phyloP scores from a whole-genome alignment of 1,284 basidiomycete species.

The Cerrena zonata region DNA sequence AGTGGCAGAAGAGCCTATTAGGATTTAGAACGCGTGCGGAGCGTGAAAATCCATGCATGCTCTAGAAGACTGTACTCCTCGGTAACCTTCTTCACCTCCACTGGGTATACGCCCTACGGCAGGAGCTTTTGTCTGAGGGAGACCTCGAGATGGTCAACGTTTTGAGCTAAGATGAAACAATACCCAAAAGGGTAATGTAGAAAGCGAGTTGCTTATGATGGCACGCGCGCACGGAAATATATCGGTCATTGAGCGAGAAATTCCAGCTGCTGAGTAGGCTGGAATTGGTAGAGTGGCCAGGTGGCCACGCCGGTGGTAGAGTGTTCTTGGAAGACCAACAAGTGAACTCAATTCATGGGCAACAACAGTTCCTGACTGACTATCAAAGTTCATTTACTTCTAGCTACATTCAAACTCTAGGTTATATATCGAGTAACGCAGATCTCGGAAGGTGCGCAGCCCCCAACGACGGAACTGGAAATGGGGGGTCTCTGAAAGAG shows the following conservation, averaged over 20 bases:
- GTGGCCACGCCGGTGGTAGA: not conserved
- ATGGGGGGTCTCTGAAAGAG: not conserved
- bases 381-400: not conserved
- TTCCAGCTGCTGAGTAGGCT: too few relatives aligned
- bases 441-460: not conserved
- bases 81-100: not conserved
- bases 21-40: not conserved
- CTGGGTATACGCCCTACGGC: not conserved
- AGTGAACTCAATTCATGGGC: not conserved
- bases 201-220: too few relatives aligned
- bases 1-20: not conserved
- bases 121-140: not conserved
- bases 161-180: too few relatives aligned
- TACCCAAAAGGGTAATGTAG: too few relatives aligned
- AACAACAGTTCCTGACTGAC: not conserved
- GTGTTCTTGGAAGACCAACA: not conserved
- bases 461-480: not conserved
- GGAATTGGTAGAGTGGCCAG: too few relatives aligned
- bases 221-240: not conserved
- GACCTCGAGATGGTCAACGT: not conserved
- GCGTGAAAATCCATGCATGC: not conserved
- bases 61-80: not conserved
- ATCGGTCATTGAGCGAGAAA: not conserved
- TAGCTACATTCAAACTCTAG: not conserved
- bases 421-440: not conserved